Evolutionary conservation across 208 protist species (phyloP).

Genomic region (Plasmodiophora brassicae): DNA sequence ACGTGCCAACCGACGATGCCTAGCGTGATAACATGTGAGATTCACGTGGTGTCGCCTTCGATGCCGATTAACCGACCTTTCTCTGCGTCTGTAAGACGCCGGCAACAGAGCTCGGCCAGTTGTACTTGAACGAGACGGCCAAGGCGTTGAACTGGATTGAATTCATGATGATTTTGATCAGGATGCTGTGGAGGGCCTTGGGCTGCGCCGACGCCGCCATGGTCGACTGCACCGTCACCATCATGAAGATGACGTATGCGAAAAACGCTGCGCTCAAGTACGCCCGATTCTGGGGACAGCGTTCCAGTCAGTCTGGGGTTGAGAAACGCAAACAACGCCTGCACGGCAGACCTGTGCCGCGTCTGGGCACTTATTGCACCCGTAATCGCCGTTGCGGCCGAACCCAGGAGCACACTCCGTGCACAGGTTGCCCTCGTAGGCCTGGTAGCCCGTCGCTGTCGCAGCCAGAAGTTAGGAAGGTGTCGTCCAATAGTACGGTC

Average conservation of each 20-base stretch:
- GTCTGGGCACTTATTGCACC: background rate
- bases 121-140: background rate
- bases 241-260: background rate
- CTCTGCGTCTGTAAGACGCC: background rate
- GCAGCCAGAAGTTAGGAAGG: no score
- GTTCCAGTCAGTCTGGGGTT: no score
- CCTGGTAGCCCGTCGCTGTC: no score
- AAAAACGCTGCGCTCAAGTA: background rate
- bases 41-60: no score
- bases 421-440: background rate
- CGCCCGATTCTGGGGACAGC: background rate
- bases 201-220: background rate
- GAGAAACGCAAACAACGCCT: no score
- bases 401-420: background rate
- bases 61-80: background rate
- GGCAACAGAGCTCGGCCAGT: background rate
- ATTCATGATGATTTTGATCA: slow-evolving; percentile 28
- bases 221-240: background rate
- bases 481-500: no score
- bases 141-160: slow-evolving; percentile 14
- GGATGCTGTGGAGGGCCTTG: slow-evolving; percentile 17
- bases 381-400: slow-evolving; percentile 15
- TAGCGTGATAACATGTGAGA: no score
- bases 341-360: no score
- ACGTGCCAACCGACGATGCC: background rate